Percentiles rank a stretch among this genome's conserved stretches.
These are phyloP conservation scores for Hordeum pubiflorum DNA, from an alignment of 202 grass and related monocot species.

Conservation along the genomic window DNA sequence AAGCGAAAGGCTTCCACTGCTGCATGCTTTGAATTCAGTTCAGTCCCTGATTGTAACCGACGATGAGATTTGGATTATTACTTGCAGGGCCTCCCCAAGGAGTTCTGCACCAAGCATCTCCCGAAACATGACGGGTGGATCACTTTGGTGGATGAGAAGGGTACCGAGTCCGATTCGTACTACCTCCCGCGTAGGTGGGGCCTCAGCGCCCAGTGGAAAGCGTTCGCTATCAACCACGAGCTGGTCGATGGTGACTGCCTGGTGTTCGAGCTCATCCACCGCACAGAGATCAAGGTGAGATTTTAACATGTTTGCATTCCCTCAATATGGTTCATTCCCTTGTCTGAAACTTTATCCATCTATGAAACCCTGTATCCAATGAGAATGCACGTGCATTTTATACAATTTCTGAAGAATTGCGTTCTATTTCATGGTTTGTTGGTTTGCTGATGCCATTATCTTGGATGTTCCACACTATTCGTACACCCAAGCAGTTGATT, in stretches of 20 bases:
- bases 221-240: constrained; percentile 39
- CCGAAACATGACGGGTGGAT: constrained; percentile 31
- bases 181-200: constrained; percentile 38
- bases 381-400: background rate
- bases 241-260: constrained; percentile 59
- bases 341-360: background rate
- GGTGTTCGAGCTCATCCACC: constrained; percentile 36
- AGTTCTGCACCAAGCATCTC: constrained; percentile 37
- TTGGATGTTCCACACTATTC: background rate
- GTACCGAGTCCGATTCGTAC: constrained; percentile 1
- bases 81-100: constrained; percentile 36
- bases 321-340: background rate
- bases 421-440: background rate
- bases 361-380: background rate
- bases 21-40: background rate
- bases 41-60: background rate
- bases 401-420: background rate
- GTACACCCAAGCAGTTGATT: background rate
- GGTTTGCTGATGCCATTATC: background rate
- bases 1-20: background rate
- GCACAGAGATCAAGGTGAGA: constrained; percentile 44
- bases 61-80: background rate
- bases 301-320: background rate
- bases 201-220: constrained; percentile 47
- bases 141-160: constrained; percentile 28